Base-by-base conservation (phyloP, 805 yeast species). In the Isabelozyma gotoi region DNA sequence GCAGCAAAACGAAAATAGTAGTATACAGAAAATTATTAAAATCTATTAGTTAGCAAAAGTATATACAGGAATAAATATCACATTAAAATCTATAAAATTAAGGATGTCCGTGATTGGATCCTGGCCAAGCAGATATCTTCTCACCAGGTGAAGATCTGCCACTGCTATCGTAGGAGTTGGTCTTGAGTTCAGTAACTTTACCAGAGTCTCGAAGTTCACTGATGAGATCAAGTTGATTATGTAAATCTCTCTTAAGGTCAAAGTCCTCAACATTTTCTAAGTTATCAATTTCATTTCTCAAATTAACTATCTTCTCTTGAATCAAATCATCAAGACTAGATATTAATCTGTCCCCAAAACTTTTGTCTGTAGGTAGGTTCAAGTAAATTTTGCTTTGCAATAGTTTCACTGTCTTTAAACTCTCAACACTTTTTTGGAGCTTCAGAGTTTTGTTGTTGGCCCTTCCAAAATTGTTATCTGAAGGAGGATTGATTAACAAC, bases 71-170 rank as follows among this genome's bases (percentile, higher is more conserved):
- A 24, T 24, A 24, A 24, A 24, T 5, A 3, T n/a, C n/a, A n/a
- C n/a, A n/a, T n/a, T n/a, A 24, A 2, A 24, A 24, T 24, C 29
- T 24, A 24, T 24, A 3, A 24, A 24, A 24, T 57, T 45, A 61
- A 15, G 86, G 85, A 56, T 82, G 88, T 0, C 85, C 84, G 51
- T 80, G 86, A 50, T 82, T 76, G 11, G 80, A 73, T 0, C 87
- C 86, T 0, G 88, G 88, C 88, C 88, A 82, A 1, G 88, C 77
- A 24, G 65, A 62, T 6, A 71, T 68, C 36, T 56, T 60, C 42
- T 71, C 74, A 6, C 55, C 57, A 5, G 71, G 71, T 1, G 68
- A 59, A 2, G 61, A 47, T 17, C 59, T 44, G 36, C 63, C 57
- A 11, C 55, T 51, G 4, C 39, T 37, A 7, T 53, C 57, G 39